These are phyloP conservation scores for Schizochytrium sp. DNA, from an alignment of 108 stramenopile species.

Conservation along the genomic window DNA sequence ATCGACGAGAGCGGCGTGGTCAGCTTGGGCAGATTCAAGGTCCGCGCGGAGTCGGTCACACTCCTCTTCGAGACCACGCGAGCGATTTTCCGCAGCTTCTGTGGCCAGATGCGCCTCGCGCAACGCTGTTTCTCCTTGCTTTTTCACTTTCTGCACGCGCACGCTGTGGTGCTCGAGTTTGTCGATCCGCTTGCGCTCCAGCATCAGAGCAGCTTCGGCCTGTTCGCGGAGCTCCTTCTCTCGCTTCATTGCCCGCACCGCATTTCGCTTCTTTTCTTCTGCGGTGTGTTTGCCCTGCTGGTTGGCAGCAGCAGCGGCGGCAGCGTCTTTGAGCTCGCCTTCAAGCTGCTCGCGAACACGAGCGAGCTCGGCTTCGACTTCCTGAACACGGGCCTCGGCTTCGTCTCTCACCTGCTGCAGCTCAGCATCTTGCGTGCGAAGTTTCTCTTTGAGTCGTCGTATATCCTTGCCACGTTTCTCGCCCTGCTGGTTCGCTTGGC, in stretches of 20 bases:
- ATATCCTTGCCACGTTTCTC: neutral
- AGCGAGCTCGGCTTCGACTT: neutral
- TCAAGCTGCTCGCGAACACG: neutral
- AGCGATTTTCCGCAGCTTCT: neutral
- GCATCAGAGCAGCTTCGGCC: neutral
- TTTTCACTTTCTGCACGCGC: neutral
- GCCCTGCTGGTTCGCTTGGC: neutral
- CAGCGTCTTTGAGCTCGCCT: neutral
- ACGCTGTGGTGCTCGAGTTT: neutral
- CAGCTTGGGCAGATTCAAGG: neutral
- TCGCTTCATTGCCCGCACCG: neutral
- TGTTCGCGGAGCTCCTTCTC: neutral
- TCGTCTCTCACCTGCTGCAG: neutral
- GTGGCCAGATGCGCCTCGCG: neutral
- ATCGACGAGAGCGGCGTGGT: neutral
- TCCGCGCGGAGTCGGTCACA: neutral
- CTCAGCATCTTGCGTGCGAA: neutral
- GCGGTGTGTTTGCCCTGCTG: neutral
- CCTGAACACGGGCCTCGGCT: neutral
- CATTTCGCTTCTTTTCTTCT: slow-evolving; percentile 10
- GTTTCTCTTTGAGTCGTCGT: neutral
- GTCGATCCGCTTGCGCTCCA: neutral
- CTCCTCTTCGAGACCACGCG: neutral
- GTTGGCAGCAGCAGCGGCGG: neutral
- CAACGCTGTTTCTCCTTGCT: neutral